Percentiles rank a stretch among this genome's conserved stretches.
Conservation (phyloP, 176 grass and related monocot genomes). For the Secale cereale region DNA sequence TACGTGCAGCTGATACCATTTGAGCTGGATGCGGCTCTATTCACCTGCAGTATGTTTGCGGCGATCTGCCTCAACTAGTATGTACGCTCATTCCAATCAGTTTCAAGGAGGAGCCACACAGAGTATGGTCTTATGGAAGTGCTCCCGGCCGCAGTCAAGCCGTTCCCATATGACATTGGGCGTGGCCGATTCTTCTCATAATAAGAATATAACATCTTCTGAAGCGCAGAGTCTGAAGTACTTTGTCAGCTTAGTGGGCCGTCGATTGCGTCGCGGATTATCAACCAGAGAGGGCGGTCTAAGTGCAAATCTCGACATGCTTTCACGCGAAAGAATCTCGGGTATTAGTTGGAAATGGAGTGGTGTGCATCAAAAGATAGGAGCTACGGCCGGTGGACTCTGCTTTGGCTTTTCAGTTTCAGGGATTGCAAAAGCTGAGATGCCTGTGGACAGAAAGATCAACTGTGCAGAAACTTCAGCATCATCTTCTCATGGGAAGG, state of each 20-base stretch:
- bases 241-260: conserved; percentile 55
- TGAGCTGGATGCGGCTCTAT: conserved; percentile 42
- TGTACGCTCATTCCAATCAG: conserved; percentile 32
- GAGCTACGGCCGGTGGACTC: conserved; percentile 49
- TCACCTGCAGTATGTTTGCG: conserved; percentile 27
- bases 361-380: conserved; percentile 49
- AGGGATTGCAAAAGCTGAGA: conserved; percentile 50
- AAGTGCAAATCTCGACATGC: conserved; percentile 47
- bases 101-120: conserved; percentile 34
- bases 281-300: conserved; percentile 54
- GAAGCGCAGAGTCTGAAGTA: conserved; percentile 35
- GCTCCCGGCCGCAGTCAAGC: conserved; percentile 9
- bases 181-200: conserved; percentile 13
- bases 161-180: neutral
- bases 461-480: conserved; percentile 9
- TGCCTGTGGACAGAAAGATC: conserved; percentile 36
- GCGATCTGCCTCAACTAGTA: conserved; percentile 28
- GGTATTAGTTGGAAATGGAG: conserved; percentile 57
- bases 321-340: conserved; percentile 17
- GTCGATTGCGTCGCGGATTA: conserved; percentile 47
- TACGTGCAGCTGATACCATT: neutral
- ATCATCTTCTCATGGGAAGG: conserved; percentile 67
- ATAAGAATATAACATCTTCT: conserved; percentile 36
- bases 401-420: conserved; percentile 66
- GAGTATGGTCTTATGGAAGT: conserved; percentile 30